Conservation (phyloP, 176 grass and related monocot species). For the Cocos nucifera region DNA sequence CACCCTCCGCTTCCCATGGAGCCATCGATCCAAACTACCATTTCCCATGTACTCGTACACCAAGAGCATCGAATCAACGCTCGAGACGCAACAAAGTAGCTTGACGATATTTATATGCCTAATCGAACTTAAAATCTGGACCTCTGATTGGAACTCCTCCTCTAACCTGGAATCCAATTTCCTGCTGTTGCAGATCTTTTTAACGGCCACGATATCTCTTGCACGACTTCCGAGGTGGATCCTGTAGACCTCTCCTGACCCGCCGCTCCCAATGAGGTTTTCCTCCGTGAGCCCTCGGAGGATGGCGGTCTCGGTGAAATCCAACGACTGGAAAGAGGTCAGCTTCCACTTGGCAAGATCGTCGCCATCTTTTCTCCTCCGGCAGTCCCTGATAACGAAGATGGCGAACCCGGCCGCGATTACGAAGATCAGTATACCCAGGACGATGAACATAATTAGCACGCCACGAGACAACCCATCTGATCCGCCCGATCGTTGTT, state of each 20-base stretch:
- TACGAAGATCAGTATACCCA: conserved; percentile 29
- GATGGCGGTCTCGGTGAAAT: conserved; percentile 39
- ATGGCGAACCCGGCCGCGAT: conserved; percentile 21
- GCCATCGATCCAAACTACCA: conserved; percentile 67
- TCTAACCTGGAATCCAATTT: conserved; percentile 43
- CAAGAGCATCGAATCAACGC: conserved; percentile 53
- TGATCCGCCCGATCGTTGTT: not conserved
- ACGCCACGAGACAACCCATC: conserved; percentile 28
- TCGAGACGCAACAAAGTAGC: conserved; percentile 64
- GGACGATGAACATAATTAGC: conserved; percentile 36
- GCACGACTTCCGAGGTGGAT: conserved; percentile 33
- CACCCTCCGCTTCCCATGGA: conserved; percentile 31
- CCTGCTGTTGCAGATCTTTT: conserved; percentile 38
- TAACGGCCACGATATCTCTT: conserved; percentile 55
- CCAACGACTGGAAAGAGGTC: conserved; percentile 56
- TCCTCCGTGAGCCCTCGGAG: conserved; percentile 49
- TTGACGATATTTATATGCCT: conserved; percentile 77
- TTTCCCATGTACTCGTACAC: conserved; percentile 90
- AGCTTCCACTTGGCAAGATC: conserved; percentile 44
- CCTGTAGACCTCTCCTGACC: conserved; percentile 56
- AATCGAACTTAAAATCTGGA: conserved; percentile 48
- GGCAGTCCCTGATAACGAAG: conserved; percentile 30
- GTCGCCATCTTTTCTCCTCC: conserved; percentile 19
- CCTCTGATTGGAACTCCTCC: conserved; percentile 67
- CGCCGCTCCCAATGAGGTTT: conserved; percentile 58